Evolutionary conservation across 2,329 filamentous ascomycete species (phyloP).

Genomic region (Aspergillus calidoustus): DNA sequence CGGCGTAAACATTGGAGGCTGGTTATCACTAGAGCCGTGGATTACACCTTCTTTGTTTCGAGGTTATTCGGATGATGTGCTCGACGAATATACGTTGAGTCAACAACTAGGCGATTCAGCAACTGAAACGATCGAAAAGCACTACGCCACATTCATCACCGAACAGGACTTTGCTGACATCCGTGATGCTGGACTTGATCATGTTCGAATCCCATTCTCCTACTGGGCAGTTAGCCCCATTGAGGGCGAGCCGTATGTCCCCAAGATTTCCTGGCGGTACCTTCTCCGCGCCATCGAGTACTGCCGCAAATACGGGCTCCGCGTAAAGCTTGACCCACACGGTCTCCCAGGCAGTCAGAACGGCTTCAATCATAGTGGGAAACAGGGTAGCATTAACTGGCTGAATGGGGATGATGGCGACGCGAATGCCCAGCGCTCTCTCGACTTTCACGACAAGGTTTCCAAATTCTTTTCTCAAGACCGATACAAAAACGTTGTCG

Average conservation of each 20-base stretch:
- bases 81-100: constrained; percentile 87
- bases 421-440: constrained; percentile 76
- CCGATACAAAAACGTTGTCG: constrained; percentile 88
- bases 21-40: constrained; percentile 92
- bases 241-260: constrained; percentile 83
- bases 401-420: constrained; percentile 85
- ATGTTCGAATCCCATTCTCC: constrained; percentile 92
- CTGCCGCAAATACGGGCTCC: constrained; percentile 86
- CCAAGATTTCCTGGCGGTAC: constrained; percentile 89
- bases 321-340: constrained; percentile 92
- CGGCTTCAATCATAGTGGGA: constrained; percentile 95
- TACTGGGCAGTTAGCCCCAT: constrained; percentile 95
- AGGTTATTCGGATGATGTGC: constrained; percentile 66
- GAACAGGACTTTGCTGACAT: constrained; percentile 86
- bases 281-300: constrained; percentile 91
- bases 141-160: constrained; percentile 88
- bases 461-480: constrained; percentile 92
- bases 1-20: constrained; percentile 91
- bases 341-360: constrained; percentile 93
- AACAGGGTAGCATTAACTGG: constrained; percentile 81
- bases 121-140: constrained; percentile 77
- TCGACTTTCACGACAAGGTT: constrained; percentile 85
- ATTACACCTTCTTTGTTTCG: constrained; percentile 92
- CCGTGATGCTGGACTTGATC: constrained; percentile 84
- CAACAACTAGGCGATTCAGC: constrained; percentile 69